Evolutionary conservation across 2,329 filamentous ascomycete species (phyloP), one percentile per base, ranked within the genome.

Genomic region (Pseudogymnoascus sp.): DNA sequence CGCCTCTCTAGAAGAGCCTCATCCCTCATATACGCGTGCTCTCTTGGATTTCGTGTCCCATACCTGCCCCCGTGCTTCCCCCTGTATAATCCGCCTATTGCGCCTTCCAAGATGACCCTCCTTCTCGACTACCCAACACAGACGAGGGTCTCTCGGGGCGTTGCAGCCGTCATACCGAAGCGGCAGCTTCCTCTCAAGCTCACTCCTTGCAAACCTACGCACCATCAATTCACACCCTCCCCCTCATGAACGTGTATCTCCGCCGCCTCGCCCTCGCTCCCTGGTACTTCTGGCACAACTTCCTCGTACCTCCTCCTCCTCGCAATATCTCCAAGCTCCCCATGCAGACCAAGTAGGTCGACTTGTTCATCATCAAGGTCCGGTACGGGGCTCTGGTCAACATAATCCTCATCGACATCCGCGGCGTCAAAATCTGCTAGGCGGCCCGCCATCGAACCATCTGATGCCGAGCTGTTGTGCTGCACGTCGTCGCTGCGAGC

Each of bases 171-270:
- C 21, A 21, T 15, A 23, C n/a, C 23, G 13, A 23, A 4, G 18
- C 28, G 15, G 23, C 18, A 13, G 10, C 19, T 59, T n/a, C 10
- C 12, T 26, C 19, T 28, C 35, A 23, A 59, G 19, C 28, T 21
- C 37, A 28, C 45, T 48, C 39, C 28, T 30, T 48, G 13, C 38
- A 30, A 37, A 65, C 63, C 28, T 66, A 56, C 56, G 1, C 45
- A 13, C 26, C n/a, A 5, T 52, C 45, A 52, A 30, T 68, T 68
- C 60, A 68, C 59, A 3, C 64, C 68, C 37, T 68, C 69, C 38
- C 65, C 63, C 10, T 70, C 69, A 41, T 66, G 66, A 19, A 72
- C 61, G 63, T 71, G 70, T 41, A 71, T 71, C 58, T 71, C 69
- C 5, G 66, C 63, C 1, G 67, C 66, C 28, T 70, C 69, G 10